These are phyloP conservation scores for Apiospora malaysiana DNA, from an alignment of 2,329 filamentous ascomycete species.

Conservation along the genomic window DNA sequence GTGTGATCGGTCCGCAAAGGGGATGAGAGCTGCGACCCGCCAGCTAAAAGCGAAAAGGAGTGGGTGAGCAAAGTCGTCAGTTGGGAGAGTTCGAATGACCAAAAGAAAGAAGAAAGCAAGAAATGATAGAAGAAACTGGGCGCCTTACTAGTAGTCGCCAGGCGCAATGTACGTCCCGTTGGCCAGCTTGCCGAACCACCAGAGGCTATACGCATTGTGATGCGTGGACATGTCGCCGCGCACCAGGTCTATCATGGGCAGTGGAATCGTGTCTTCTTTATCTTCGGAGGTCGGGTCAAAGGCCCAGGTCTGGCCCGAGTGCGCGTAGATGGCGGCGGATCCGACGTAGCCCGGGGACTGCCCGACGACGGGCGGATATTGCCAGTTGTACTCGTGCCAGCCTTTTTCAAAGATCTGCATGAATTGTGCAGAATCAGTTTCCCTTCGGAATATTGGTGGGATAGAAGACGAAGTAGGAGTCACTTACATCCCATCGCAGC, in stretches of 20 bases:
- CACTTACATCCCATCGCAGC: constrained; percentile 19
- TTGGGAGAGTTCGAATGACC: no score
- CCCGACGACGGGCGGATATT: constrained; percentile 6
- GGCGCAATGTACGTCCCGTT: constrained; percentile 4
- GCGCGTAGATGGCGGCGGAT: background rate
- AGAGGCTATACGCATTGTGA: background rate
- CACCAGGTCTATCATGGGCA: background rate
- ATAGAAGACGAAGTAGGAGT: no score
- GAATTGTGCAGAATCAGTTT: no score
- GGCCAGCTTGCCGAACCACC: constrained; percentile 17
- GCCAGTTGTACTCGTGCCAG: constrained; percentile 8
- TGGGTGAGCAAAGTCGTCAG: background rate
- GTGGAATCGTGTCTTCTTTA: background rate
- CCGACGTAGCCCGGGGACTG: constrained; percentile 4
- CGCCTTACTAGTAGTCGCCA: background rate
- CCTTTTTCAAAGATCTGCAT: background rate
- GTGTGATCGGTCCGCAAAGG: background rate
- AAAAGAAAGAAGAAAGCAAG: no score
- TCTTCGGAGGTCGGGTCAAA: constrained; percentile 6
- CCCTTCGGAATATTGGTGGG: no score
- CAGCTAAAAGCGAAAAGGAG: background rate
- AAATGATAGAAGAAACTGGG: background rate
- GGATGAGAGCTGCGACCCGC: background rate
- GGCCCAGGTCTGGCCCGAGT: background rate
- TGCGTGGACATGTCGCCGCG: constrained; percentile 6